Evolutionary conservation across 768 basidiomycete genomes (phyloP), one percentile per base, ranked within the genome.

Genomic region (Phlebiopsis flavidoalba): DNA sequence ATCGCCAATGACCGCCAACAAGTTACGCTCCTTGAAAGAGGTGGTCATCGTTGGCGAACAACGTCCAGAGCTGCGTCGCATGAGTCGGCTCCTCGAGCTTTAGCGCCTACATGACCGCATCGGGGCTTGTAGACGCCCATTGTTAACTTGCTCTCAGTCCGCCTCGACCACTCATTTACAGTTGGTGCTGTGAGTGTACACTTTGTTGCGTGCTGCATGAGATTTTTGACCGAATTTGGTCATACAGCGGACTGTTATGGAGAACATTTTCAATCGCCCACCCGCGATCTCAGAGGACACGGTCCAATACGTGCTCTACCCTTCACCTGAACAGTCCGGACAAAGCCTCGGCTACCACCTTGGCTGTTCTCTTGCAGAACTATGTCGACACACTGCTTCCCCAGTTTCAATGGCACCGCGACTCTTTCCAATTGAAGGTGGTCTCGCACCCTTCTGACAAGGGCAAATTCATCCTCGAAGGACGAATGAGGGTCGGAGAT

Each of bases 1-100:
- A 73, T 98, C 97, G 45, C 96, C 97, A 66, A 99, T 98, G 71
- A 95, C 93, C 36, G 97, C 96, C 46, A 99, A 83, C 46, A 98
- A 77, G 62, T 82, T 89, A 58, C 96, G 84, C 74, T 96, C 89
- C 74, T 90, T 89, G 80, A 79, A 85, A 46, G 86, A 81, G 60
- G 77, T 74, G 55, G 85, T 75, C 83, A 86, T 85, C 43, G 56
- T 33, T 31, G 57, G 40, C 31, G 40, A 37, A 21, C 26, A 31
- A 31, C 36, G 54, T 37, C 37, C 26, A 8, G 54, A 21, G n/a
- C 54, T 26, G 54, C 17, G 54, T 37, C 19, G 54, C 43, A 36
- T 19, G 36, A 40, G 54, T 36, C 53, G 48, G 6, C 36, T 22
- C 24, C 11, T 55, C 48, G 3, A 12, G 54, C 40, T 43, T 15